These are phyloP conservation scores for Citrullus mucosospermus DNA, from an alignment of 306 rosid genomes.

Conservation along the genomic window DNA sequence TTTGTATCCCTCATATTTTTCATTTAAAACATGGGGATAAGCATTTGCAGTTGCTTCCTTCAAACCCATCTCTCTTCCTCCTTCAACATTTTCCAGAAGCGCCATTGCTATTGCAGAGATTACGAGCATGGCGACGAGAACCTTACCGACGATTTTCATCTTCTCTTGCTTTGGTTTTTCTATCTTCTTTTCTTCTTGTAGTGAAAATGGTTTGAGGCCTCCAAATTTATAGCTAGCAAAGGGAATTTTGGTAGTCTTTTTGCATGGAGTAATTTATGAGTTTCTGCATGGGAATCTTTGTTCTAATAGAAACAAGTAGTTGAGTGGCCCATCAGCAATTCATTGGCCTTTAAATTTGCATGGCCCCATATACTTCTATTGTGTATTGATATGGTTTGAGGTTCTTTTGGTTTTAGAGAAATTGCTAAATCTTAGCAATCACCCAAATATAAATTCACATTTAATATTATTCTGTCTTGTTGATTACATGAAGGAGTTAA, in stretches of 20 bases:
- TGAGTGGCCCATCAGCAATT: not conserved
- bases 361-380: not conserved
- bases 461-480: no score
- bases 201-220: not conserved
- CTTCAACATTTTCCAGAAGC: not conserved
- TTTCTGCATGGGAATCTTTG: not conserved
- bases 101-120: not conserved
- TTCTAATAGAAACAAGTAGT: not conserved
- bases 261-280: not conserved
- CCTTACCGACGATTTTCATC: not conserved
- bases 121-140: not conserved
- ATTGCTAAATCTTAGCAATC: not conserved
- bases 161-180: not conserved
- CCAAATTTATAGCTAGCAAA: not conserved
- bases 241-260: not conserved
- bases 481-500: no score
- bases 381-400: not conserved
- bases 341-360: not conserved
- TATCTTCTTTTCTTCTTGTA: not conserved
- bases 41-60: not conserved
- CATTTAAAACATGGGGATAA: not conserved
- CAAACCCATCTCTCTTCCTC: not conserved
- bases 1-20: not conserved
- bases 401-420: not conserved
- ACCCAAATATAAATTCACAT: no score